These are phyloP conservation scores for Lactifluus rugatus DNA, from an alignment of 768 basidiomycete genomes.

Conservation along the genomic window DNA sequence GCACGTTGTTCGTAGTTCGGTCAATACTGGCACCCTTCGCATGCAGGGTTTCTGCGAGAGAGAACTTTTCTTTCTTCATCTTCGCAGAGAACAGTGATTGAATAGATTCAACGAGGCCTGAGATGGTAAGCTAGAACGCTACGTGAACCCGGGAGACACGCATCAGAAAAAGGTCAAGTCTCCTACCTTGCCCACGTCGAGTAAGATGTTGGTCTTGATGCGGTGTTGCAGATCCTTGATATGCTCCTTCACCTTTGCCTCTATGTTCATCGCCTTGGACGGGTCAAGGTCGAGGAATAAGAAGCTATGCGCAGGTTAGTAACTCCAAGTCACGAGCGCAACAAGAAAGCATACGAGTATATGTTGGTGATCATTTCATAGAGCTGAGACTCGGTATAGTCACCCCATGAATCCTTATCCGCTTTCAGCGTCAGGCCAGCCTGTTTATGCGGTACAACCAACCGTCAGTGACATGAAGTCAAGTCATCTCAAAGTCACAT, in stretches of 20 bases:
- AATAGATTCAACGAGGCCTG: conserved; percentile 39
- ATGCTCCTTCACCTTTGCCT: conserved; percentile 41
- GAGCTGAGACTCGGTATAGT: conserved; percentile 52
- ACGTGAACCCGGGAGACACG: neutral
- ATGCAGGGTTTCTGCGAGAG: conserved; percentile 47
- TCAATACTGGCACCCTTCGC: conserved; percentile 49
- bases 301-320: conserved; percentile 36
- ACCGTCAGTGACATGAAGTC: neutral
- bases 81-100: conserved; percentile 39
- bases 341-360: conserved; percentile 42
- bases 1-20: conserved; percentile 54
- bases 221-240: conserved; percentile 43
- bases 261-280: conserved; percentile 45
- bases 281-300: conserved; percentile 67
- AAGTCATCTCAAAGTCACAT: conserved; percentile 21
- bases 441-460: conserved; percentile 28
- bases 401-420: conserved; percentile 41
- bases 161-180: neutral
- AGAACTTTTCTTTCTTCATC: conserved; percentile 31
- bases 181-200: conserved; percentile 35
- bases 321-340: neutral
- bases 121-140: conserved; percentile 25
- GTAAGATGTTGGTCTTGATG: conserved; percentile 45
- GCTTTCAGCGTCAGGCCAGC: conserved; percentile 66
- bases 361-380: conserved; percentile 59